These are phyloP conservation scores for Dianthus caryophyllus DNA, from an alignment of 148 eudicot species.

Conservation along the genomic window DNA sequence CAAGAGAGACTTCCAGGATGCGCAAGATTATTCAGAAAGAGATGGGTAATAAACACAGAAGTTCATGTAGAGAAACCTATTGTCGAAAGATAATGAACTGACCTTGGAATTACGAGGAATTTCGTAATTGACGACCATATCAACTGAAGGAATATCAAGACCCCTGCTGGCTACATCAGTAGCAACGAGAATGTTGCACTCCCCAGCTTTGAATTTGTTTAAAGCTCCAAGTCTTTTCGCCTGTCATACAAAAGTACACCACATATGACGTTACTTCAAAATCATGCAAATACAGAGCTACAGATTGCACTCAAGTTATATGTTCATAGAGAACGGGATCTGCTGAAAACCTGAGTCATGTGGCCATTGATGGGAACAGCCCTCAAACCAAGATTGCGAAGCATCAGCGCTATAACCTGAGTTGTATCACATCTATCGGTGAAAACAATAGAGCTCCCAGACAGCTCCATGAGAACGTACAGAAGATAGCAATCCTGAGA, in stretches of 20 bases:
- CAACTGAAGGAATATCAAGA: conserved; percentile 83
- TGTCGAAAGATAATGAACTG: conserved; percentile 8
- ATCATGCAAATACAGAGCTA: conserved; percentile 1
- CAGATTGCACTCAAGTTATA: background rate
- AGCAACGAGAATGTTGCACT: conserved; percentile 72
- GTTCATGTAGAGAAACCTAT: background rate
- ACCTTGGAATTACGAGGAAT: conserved; percentile 87
- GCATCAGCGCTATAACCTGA: conserved; percentile 54
- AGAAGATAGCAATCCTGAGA: conserved; percentile 80
- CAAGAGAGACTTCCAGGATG: background rate
- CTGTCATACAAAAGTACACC: conserved; percentile 35
- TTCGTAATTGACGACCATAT: conserved; percentile 87
- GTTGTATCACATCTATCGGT: conserved; percentile 81
- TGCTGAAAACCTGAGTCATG: conserved; percentile 61
- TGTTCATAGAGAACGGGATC: background rate
- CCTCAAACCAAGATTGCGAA: conserved; percentile 77
- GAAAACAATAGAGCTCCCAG: conserved; percentile 77
- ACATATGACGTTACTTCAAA: background rate
- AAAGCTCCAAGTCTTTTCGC: conserved; percentile 81
- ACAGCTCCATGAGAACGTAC: conserved; percentile 62
- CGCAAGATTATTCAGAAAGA: background rate
- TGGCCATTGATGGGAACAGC: conserved; percentile 85
- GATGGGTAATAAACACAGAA: background rate
- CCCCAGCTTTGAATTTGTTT: conserved; percentile 85
- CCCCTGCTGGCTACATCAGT: conserved; percentile 95